Base-by-base conservation (phyloP, 2,329 filamentous ascomycete species). In the Colletotrichum spaethianum region DNA sequence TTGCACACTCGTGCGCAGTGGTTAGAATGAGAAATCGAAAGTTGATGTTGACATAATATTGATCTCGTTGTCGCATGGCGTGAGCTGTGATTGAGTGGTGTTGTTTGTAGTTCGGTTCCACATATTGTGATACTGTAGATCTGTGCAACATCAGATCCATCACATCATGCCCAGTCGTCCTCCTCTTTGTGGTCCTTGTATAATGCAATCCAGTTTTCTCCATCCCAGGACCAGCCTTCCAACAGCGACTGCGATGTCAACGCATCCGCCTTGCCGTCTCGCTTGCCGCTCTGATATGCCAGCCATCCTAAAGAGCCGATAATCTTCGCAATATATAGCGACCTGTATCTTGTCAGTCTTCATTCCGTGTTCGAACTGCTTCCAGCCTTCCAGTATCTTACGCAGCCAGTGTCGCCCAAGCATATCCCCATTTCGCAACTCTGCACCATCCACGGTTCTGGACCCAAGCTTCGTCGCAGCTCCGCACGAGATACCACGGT, bases 401-500 rank as follows among this genome's bases (percentile, higher is more conserved):
- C 46, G 52, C 57, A 9, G 69, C 57, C 2, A 53, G 11, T 11
- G 59, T 46, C 28, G 64, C 18, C 64, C 69, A 53, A 1, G 12
- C 28, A 23, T 59, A 63, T 28, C 40, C 53, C 52, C 52, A 28
- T 16, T 63, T 44, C 2, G 52, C 44, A 40, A 69, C 14, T 38
- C 20, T 8, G 1, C 52, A 69, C 31, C 59, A 48, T 2, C 23
- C 23, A 1, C 28, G 59, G 7, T 59, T 48, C n/a, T 26, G 26
- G 9, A 3, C 14, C 57, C 52, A 69, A 6, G 31, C n/a, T 6
- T 57, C 28, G 42, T 53, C 59, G 59, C 79, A 80, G 9, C 69
- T 64, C 3, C 72, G 75, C 4, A 57, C 67, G 11, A 80, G 73
- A 60, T 80, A 79, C 77, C 76, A 79, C 9, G 78, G 76, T n/a